A percentile compares a stretch with the other conserved stretches of the same genome.
Conservation (phyloP, 176 grass and related monocot species). For the Tillandsia leiboldiana region DNA sequence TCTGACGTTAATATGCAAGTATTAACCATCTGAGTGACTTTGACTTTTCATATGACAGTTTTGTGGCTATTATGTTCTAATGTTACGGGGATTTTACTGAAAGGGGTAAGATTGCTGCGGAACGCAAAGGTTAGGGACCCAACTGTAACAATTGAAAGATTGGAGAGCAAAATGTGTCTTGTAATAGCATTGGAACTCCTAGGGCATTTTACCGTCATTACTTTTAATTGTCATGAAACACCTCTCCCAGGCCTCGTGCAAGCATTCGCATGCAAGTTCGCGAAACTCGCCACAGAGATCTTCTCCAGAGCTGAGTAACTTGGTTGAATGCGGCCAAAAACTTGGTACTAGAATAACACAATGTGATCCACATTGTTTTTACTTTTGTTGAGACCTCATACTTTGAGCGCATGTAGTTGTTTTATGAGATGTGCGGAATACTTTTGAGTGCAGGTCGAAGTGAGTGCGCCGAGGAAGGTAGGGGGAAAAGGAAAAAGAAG, state of each 20-base stretch:
- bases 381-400: neutral
- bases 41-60: no score
- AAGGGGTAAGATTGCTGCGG: no score
- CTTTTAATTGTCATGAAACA: conserved; percentile 2
- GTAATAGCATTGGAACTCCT: no score
- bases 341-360: conserved; percentile 1
- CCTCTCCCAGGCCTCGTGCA: conserved; percentile 25
- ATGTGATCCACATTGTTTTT: neutral
- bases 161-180: no score
- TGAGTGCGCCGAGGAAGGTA: neutral
- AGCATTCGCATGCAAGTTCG: conserved; percentile 14
- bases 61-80: no score
- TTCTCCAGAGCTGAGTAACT: conserved; percentile 12
- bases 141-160: no score
- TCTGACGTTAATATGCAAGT: no score
- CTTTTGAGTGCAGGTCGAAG: conserved; percentile 5
- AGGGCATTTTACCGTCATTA: neutral
- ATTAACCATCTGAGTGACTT: no score
- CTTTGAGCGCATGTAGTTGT: conserved; percentile 1
- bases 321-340: neutral
- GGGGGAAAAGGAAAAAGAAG: conserved; percentile 37
- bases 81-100: no score
- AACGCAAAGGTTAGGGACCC: no score
- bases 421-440: conserved; percentile 15
- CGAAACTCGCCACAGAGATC: neutral